A percentile compares a stretch with the other conserved stretches of the same genome.
phyloP scores from a whole-genome alignment of 1,284 basidiomycete genomes.

The Irpex sp. region DNA sequence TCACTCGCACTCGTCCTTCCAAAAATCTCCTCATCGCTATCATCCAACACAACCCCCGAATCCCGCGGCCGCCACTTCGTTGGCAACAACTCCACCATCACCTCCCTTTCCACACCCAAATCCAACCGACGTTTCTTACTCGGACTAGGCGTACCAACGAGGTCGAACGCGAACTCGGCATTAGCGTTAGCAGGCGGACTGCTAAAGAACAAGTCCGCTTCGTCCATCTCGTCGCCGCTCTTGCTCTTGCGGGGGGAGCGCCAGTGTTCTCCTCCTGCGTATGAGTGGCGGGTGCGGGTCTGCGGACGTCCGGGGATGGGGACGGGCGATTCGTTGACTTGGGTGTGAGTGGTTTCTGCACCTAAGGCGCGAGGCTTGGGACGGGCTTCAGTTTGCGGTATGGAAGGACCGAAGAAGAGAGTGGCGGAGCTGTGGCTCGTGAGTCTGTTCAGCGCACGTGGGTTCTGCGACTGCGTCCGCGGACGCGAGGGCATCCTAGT shows the following conservation, averaged over 20 bases:
- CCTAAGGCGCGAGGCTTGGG: conserved; percentile 13
- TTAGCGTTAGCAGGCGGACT: conserved; percentile 24
- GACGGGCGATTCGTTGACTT: conserved; percentile 7
- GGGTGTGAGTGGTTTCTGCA: conserved; percentile 16
- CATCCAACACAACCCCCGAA: conserved; percentile 55
- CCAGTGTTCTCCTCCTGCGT: conserved; percentile 38
- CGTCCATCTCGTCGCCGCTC: conserved; percentile 35
- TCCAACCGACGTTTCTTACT: conserved; percentile 37
- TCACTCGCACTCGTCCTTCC: not conserved
- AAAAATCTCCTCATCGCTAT: conserved; percentile 15
- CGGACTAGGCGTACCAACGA: conserved; percentile 60
- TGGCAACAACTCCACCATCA: conserved; percentile 37
- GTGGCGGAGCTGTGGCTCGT: conserved; percentile 54
- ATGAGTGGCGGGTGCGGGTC: conserved; percentile 55
- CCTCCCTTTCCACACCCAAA: not conserved
- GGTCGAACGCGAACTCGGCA: conserved; percentile 29
- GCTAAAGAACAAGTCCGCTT: conserved; percentile 61
- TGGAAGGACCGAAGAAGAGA: conserved; percentile 69
- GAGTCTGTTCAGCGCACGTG: conserved; percentile 30
- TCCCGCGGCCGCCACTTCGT: conserved; percentile 72
- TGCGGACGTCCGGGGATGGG: conserved; percentile 21
- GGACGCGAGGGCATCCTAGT: conserved; percentile 23
- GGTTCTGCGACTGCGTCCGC: conserved; percentile 26
- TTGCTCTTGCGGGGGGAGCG: conserved; percentile 6
- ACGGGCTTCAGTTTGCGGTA: conserved; percentile 28